Evolutionary conservation across 2,329 filamentous ascomycete species (phyloP), one percentile per base, ranked within the genome.

Genomic region (Diaporthe vaccinii): DNA sequence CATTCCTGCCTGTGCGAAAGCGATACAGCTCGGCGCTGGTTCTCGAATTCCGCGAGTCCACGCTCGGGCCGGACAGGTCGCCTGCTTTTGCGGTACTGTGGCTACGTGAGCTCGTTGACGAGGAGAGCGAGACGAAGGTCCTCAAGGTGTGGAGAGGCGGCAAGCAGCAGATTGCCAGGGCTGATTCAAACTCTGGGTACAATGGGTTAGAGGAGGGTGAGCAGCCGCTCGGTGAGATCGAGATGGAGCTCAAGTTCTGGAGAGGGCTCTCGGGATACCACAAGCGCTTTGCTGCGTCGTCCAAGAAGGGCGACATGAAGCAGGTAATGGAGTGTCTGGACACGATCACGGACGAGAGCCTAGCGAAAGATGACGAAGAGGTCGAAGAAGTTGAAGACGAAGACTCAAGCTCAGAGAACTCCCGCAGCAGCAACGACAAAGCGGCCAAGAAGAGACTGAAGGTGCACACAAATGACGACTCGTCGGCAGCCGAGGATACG

Each of bases 91-190:
- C 88, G 9, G 87, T 93, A 3, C 83, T 94, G 2, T 94, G 93
- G 93, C 86, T 94, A 25, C 90, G 91, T 77, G 90, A 94, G n/a
- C 85, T 95, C 0, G 84, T 87, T 0, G 93, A 95, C 74, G 93
- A 94, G 75, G 90, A 93, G 79, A 88, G 92, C 71, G 84, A 87
- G 58, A 90, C 88, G 0, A 79, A 93, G 12, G 87, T 86, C 6
- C 80, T 95, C 4, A 84, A 90, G 7, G 88, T 95, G 3, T 95
- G 92, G 91, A 92, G 91, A 80, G 91, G 92, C 34, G 88, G 93
- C 78, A 85, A 92, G 81, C 82, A 88, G 77, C 76, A 86, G 79
- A 76, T 87, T 75, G 78, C 78, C 80, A 76, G 84, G 81, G 77
- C 84, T 75, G 62, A 81, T 58, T 80, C 79, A 9, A 84, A 84